phyloP scores from a whole-genome alignment of 306 rosid genomes.

The Glycyrrhiza uralensis region DNA sequence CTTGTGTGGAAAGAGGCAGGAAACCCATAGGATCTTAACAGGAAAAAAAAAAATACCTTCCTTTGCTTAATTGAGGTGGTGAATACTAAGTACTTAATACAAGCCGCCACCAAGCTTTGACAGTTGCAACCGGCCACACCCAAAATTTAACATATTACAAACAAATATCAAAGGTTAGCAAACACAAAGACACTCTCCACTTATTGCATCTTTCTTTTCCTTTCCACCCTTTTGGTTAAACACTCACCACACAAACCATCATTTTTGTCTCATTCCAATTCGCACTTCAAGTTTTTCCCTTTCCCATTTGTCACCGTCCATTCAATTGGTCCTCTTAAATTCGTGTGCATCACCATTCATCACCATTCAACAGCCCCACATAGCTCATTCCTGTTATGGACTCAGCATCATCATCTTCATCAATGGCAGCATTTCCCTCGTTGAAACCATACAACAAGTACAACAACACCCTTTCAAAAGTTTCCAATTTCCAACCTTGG shows the following conservation, averaged over 20 bases:
- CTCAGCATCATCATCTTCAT: conserved; percentile 22
- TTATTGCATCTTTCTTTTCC: neutral
- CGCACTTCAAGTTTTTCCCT: neutral
- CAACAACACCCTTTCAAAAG: conserved; percentile 26
- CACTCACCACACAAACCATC: neutral
- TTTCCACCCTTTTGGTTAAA: conserved; percentile 12
- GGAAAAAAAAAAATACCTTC: neutral
- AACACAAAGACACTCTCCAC: neutral
- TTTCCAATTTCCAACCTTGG: conserved; percentile 29
- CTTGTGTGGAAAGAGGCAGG: conserved; percentile 15
- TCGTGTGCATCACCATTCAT: neutral
- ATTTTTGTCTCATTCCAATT: conserved; percentile 23
- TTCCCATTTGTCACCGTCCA: neutral
- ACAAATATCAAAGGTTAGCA: neutral
- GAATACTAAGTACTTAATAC: neutral
- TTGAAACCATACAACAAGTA: conserved; percentile 27
- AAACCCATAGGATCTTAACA: neutral
- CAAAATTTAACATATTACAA: neutral
- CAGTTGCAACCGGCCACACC: neutral
- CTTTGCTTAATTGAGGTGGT: neutral
- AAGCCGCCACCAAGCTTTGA: neutral
- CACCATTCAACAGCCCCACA: neutral
- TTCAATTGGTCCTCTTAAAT: conserved; percentile 13
- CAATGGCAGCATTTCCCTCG: conserved; percentile 44
- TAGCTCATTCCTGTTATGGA: conserved; percentile 42